Evolutionary conservation across 2,329 filamentous ascomycete genomes (phyloP).

Genomic region (Aspergillus sp.): DNA sequence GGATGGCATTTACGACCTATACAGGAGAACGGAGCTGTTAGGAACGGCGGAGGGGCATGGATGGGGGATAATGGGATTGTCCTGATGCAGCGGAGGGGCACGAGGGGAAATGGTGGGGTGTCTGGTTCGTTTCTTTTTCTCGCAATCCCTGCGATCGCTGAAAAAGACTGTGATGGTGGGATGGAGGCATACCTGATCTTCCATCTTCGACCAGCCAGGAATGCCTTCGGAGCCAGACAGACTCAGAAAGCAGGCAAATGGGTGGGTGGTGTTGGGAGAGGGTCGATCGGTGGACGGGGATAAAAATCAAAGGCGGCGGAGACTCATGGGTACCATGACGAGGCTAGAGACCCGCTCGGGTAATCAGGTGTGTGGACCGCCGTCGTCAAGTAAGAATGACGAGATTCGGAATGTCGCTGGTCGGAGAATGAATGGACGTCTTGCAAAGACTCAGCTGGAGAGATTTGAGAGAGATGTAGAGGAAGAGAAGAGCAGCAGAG

Average conservation of each 20-base stretch:
- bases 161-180: neutral
- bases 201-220: slow-evolving; percentile 42
- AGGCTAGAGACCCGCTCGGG: neutral
- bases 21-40: slow-evolving; percentile 16
- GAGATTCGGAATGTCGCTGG: neutral
- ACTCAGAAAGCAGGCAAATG: slow-evolving; percentile 23
- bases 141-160: slow-evolving; percentile 1
- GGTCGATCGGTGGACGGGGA: slow-evolving; percentile 12
- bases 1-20: slow-evolving; percentile 90
- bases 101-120: slow-evolving; percentile 13
- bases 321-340: slow-evolving; percentile 16
- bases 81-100: slow-evolving; percentile 18
- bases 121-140: slow-evolving; percentile 10
- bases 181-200: slow-evolving; percentile 40
- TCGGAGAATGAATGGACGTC: neutral
- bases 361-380: neutral
- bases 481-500: neutral
- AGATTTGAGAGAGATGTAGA: neutral
- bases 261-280: slow-evolving; percentile 12
- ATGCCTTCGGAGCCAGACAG: slow-evolving; percentile 29
- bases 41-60: neutral
- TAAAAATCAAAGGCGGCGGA: slow-evolving; percentile 21
- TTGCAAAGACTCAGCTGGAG: neutral
- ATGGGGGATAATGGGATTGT: neutral
- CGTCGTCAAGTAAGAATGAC: neutral